A percentile compares a stretch with the other conserved stretches of the same genome.
phyloP scores from a whole-genome alignment of 2,329 filamentous ascomycete genomes.

The Rutstroemia sydowiana region DNA sequence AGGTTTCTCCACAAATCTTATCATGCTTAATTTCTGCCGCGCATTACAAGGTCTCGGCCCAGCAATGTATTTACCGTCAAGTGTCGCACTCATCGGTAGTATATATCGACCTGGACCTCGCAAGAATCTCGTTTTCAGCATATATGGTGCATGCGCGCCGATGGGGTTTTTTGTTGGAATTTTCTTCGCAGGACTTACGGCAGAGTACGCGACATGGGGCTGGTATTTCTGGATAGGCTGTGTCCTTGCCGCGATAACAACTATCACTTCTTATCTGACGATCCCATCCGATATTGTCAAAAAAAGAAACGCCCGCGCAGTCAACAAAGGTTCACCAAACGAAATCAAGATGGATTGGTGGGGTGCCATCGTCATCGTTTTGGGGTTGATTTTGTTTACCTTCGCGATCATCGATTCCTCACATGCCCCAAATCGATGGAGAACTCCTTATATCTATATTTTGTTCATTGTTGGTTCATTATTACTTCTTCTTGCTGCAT shows the following conservation, averaged over 20 bases:
- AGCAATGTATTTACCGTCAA: constrained; percentile 63
- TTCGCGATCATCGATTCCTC: constrained; percentile 69
- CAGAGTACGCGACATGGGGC: constrained; percentile 51
- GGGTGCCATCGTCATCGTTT: constrained; percentile 53
- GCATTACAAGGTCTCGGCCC: constrained; percentile 68
- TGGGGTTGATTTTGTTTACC: constrained; percentile 61
- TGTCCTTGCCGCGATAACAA: constrained; percentile 41
- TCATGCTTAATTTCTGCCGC: constrained; percentile 67
- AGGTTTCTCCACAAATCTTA: constrained; percentile 59
- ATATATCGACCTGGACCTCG: constrained; percentile 60
- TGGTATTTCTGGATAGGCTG: constrained; percentile 65
- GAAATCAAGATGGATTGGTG: constrained; percentile 61
- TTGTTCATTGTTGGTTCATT: constrained; percentile 57
- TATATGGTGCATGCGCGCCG: constrained; percentile 50
- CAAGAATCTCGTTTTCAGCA: constrained; percentile 55
- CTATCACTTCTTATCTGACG: constrained; percentile 38
- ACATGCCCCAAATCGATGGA: constrained; percentile 62
- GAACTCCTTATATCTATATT: constrained; percentile 63
- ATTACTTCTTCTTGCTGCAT: constrained; percentile 52
- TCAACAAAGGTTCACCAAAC: constrained; percentile 3
- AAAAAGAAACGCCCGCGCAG: constrained; percentile 22
- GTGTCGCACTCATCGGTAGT: constrained; percentile 58
- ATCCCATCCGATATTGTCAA: constrained; percentile 42
- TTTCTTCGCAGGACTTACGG: constrained; percentile 54
- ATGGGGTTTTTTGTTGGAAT: constrained; percentile 55